These are phyloP conservation scores for Alternaria atra DNA, from an alignment of 2,329 filamentous ascomycete genomes.

Conservation along the genomic window DNA sequence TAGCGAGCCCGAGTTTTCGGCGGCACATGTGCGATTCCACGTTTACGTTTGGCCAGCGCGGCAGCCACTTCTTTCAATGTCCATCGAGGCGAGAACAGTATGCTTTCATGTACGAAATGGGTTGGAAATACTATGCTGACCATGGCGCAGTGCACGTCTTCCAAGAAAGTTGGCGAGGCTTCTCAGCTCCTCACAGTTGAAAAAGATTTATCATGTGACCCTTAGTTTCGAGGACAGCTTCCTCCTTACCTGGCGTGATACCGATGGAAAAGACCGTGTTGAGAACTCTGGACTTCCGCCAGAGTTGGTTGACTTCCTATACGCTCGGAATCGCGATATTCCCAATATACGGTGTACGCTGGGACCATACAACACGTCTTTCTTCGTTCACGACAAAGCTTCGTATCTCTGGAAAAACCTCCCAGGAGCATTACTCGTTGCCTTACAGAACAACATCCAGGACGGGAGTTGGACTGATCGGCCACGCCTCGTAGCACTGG, in stretches of 20 bases:
- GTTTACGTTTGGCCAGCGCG: constrained; percentile 48
- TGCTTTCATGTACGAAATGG: background rate
- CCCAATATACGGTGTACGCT: constrained; percentile 39
- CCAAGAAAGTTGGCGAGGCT: constrained; percentile 38
- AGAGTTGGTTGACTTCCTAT: constrained; percentile 39
- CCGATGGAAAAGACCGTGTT: constrained; percentile 34
- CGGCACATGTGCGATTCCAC: constrained; percentile 44
- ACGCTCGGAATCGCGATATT: constrained; percentile 37
- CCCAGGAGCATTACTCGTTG: constrained; percentile 31
- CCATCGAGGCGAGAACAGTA: constrained; percentile 41
- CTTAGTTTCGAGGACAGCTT: constrained; percentile 48
- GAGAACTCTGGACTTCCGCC: constrained; percentile 36
- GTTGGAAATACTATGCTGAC: background rate
- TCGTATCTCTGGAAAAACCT: constrained; percentile 47
- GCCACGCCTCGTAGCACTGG: constrained; percentile 45
- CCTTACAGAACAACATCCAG: constrained; percentile 39
- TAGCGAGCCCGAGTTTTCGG: constrained; percentile 12
- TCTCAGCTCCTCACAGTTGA: constrained; percentile 35
- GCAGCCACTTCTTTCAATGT: constrained; percentile 47
- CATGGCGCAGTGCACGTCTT: constrained; percentile 32
- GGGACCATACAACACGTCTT: constrained; percentile 46
- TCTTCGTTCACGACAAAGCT: constrained; percentile 40
- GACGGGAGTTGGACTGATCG: constrained; percentile 42
- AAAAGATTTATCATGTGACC: constrained; percentile 41
- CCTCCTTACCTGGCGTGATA: constrained; percentile 45